Evolutionary conservation across 2,329 filamentous ascomycete species (phyloP), one percentile per base, ranked within the genome.

Genomic region (Hymenoscyphus albidus): DNA sequence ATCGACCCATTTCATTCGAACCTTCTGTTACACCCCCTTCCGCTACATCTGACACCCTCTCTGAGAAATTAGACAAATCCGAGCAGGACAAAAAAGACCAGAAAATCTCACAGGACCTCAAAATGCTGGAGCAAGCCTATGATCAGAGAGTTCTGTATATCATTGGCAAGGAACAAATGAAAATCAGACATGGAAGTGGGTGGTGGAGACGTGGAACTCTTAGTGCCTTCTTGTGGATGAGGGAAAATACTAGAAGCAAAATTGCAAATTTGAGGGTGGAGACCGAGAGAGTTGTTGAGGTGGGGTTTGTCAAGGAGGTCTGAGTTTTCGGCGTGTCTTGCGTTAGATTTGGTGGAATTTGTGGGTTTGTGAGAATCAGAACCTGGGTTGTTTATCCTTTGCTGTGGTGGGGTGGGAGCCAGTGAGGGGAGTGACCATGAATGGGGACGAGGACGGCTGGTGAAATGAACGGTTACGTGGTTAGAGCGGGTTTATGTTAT

Each of bases 261-360:
- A 83, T 90, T 73, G 84, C 86, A 12, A 86, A 87, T 69, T 74
- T 90, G 62, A 78, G 82, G 57, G 77, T 88, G n/a, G 80, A 82
- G 0, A 81, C 83, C 64, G 86, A 89, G 64, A 80, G 82, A 60
- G 75, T 89, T 48, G 82, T 90, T 38, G 88, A 90, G 75, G 86
- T 90, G 18, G 88, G 88, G 0, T 90, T 89, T 72, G 80, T 89
- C 1, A 89, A 88, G 75, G 85, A 89, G 68, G 83, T 89, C 59
- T 87, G 62, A 32, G 7, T 12, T 16, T 16, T 27, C 18, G 44
- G 18, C 44, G 18, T 56, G 16, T 44, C n/a, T n/a, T 44, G 40
- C 6, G 42, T 14, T 13, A 42, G 14, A 42, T 42, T 16, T 13
- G 40, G 40, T n/a, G 42, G 42, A 16, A 44, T 44, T 16, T 44